Base-by-base conservation (phyloP, 2,329 filamentous ascomycete genomes). In the Mycocentrospora acerina region DNA sequence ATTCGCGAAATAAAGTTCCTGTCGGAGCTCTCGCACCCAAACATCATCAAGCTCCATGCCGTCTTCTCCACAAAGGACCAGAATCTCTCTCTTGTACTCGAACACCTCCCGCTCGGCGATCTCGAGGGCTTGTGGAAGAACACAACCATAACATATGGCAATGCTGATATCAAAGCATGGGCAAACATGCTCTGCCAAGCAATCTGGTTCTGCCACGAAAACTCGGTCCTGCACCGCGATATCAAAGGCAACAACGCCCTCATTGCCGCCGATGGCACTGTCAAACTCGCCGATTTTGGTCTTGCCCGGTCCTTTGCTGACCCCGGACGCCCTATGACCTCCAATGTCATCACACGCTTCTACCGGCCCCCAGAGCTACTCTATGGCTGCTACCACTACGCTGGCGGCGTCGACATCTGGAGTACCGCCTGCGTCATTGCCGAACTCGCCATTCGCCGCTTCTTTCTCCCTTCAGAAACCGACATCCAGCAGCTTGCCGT, bases 161-260 rank as follows among this genome's bases (percentile, higher is more conserved):
- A 82, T 9, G 86, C 88, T 13, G 93, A 98, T 67, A 90, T 97
- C 68, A 98, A 98, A 68, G 86, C 90, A 12, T 98, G 93, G 93
- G 95, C 96, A 85, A 88, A 87, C 48, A 97, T 97, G 93, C 79
- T 97, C n/a, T 81, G 80, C 18, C 83, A 91, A 28, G 93, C 87
- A 17, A 82, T 97, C 18, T 95, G 89, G 85, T 98, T 95, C 75
- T 97, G 93, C 69, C 93, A 98, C 69, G 88, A 90, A 64, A 94
- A 93, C 67, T 91, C 86, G 57, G 81, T 98, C 13, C 78, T 98
- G 19, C 93, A 98, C 71, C 88, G 93, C 56, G 93, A 98, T 74
- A 97, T 98, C 75, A 98, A 98, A 71, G 91, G 91, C 32, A 97
- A 97, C 79, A 98, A 98, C 73, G 74, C 97, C 69, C 78, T 98